A percentile compares a stretch with the other conserved stretches of the same genome.
phyloP scores from a whole-genome alignment of 2,329 filamentous ascomycete genomes.

The Lasiodiplodia theobromae region DNA sequence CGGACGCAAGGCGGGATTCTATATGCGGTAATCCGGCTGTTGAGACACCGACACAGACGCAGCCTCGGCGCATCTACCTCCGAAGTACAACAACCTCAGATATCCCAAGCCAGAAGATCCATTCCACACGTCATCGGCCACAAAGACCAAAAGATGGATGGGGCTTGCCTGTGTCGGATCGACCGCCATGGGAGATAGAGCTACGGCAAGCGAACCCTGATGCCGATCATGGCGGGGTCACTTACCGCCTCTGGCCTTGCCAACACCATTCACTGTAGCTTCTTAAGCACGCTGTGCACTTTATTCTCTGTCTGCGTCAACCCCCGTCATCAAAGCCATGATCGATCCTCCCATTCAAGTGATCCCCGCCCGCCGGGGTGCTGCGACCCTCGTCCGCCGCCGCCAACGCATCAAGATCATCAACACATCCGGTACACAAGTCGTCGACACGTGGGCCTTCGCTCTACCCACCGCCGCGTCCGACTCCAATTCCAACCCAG shows the following conservation, averaged over 20 bases:
- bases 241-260: neutral
- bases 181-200: constrained; percentile 8
- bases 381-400: constrained; percentile 58
- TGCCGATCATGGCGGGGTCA: constrained; percentile 20
- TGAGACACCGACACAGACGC: neutral
- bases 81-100: neutral
- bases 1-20: neutral
- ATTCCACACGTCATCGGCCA: neutral
- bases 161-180: neutral
- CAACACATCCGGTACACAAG: constrained; percentile 58
- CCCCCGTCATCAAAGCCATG: neutral
- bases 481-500: neutral
- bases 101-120: neutral
- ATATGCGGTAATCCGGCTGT: neutral
- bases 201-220: constrained; percentile 3
- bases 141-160: neutral
- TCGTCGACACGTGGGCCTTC: constrained; percentile 60
- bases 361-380: constrained; percentile 58
- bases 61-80: neutral
- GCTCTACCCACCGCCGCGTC: constrained; percentile 42
- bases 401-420: constrained; percentile 59
- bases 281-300: too few relatives aligned
- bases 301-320: too few relatives aligned
- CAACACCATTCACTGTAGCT: neutral
- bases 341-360: constrained; percentile 41